Percentiles rank a stretch among this genome's conserved stretches.
phyloP scores from a whole-genome alignment of 106 monocot genomes.

The Phalaenopsis aphrodite region DNA sequence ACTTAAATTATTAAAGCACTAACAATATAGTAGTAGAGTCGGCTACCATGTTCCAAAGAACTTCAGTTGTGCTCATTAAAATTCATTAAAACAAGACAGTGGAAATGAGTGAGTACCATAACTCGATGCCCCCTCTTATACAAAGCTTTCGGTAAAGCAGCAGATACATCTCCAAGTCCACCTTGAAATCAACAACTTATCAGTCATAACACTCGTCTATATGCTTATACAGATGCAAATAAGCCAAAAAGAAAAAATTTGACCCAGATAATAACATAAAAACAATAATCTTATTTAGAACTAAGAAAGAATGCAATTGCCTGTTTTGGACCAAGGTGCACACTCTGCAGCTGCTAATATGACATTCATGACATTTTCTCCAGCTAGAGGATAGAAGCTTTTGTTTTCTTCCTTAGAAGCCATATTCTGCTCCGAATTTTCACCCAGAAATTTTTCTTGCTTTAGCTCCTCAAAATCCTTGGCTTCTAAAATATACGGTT shows the following conservation, averaged over 20 bases:
- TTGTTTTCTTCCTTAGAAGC: slow-evolving; percentile 23
- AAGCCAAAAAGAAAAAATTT: too few species aligned
- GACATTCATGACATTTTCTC: slow-evolving; percentile 66
- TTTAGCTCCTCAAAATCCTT: slow-evolving; percentile 5
- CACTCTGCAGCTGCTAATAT: slow-evolving; percentile 75
- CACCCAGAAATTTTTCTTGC: slow-evolving; percentile 8
- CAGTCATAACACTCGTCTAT: background rate
- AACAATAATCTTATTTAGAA: background rate
- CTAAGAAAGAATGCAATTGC: slow-evolving; percentile 15
- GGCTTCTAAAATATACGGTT: slow-evolving; percentile 2
- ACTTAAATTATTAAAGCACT: background rate
- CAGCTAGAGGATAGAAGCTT: slow-evolving; percentile 34
- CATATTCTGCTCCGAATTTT: slow-evolving; percentile 1
- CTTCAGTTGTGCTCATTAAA: background rate
- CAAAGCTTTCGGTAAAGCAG: slow-evolving; percentile 79
- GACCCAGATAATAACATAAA: background rate
- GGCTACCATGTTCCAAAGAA: background rate
- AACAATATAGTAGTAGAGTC: background rate
- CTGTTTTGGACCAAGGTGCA: slow-evolving; percentile 94
- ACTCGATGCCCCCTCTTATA: slow-evolving; percentile 69
- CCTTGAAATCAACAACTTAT: slow-evolving; percentile 23
- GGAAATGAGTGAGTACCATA: background rate
- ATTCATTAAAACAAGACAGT: background rate
- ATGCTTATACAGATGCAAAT: background rate
- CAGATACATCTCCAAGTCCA: slow-evolving; percentile 87